Evolutionary conservation across 192 early-diverging fungal species (phyloP).

Genomic region (Backusella liffmaniae): DNA sequence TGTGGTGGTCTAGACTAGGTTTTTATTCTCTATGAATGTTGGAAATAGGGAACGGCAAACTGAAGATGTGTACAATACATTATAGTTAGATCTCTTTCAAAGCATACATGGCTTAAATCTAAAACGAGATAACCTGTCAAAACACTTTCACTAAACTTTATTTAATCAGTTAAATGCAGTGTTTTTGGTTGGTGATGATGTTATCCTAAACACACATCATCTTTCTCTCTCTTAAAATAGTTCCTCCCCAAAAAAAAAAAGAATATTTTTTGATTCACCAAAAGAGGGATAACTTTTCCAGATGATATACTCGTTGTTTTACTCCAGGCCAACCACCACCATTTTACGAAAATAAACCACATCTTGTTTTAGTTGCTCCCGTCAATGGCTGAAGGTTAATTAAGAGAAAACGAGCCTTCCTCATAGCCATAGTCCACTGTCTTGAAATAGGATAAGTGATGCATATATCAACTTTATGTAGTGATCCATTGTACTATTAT

Average conservation of each 20-base stretch:
- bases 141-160: not conserved
- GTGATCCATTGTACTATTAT: not conserved
- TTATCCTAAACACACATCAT: not conserved
- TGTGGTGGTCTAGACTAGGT: not conserved
- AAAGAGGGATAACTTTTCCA: too few relatives aligned
- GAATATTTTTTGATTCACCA: too few relatives aligned
- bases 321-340: not conserved
- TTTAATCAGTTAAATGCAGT: not conserved
- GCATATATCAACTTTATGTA: not conserved
- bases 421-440: not conserved
- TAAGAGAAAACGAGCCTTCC: not conserved
- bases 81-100: not conserved
- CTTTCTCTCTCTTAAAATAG: not conserved
- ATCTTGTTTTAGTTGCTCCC: not conserved
- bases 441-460: not conserved
- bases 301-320: not conserved
- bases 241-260: not conserved
- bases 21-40: not conserved
- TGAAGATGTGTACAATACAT: not conserved
- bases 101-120: not conserved
- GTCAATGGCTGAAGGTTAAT: not conserved
- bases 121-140: not conserved
- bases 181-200: not conserved
- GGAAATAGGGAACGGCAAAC: not conserved
- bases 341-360: not conserved